phyloP scores from a whole-genome alignment of 139 green algal genomes.

The Yamagishiella unicocca region DNA sequence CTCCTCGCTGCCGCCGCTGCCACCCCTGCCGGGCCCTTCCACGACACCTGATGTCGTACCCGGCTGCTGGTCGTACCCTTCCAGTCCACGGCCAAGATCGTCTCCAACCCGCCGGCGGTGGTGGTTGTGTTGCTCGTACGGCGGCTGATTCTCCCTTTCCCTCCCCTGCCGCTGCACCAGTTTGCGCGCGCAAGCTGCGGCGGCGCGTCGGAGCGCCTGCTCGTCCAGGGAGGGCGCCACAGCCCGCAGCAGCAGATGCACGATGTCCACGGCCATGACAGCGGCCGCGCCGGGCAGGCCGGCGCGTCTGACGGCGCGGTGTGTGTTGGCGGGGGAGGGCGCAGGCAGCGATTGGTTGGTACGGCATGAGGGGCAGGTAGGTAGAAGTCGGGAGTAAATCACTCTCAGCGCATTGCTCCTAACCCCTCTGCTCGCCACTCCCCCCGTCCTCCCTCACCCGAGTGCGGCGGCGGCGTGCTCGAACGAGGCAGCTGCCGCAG shows the following conservation, averaged over 20 bases:
- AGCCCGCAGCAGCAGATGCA: neutral
- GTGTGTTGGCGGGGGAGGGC: too few species aligned
- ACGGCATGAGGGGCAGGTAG: too few species aligned
- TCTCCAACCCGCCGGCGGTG: too few species aligned
- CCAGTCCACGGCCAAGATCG: too few species aligned
- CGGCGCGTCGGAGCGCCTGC: neutral
- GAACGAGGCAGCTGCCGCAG: conserved; percentile 22
- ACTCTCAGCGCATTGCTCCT: neutral
- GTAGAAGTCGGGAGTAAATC: too few species aligned
- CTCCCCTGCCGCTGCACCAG: neutral
- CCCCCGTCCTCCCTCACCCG: neutral
- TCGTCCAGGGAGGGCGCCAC: neutral
- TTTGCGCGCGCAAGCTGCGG: neutral
- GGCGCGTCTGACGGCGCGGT: too few species aligned
- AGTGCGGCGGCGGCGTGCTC: neutral
- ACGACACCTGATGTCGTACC: too few species aligned
- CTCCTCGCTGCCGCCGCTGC: too few species aligned
- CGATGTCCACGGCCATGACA: neutral
- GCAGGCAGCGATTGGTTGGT: conserved; percentile 1
- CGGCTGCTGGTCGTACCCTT: too few species aligned
- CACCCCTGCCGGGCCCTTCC: too few species aligned
- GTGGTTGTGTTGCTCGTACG: neutral
- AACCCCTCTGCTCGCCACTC: neutral
- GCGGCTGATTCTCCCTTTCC: neutral
- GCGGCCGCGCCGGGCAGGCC: too few species aligned